These are phyloP conservation scores for Globisporangium middletonii DNA, from an alignment of 352 stramenopile species.

Conservation along the genomic window DNA sequence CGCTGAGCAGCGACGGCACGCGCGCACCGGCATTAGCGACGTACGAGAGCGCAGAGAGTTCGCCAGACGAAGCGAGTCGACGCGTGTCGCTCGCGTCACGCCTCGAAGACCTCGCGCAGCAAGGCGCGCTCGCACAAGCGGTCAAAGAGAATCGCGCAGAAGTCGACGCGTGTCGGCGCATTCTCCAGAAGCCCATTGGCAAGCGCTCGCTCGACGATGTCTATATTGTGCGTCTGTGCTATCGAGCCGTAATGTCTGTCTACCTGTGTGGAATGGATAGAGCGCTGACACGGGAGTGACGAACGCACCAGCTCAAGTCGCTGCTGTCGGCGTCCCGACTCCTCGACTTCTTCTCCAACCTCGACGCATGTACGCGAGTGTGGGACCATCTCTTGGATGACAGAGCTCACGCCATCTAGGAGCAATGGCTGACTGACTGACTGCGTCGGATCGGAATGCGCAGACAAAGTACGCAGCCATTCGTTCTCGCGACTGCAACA, in stretches of 20 bases:
- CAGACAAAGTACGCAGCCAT: background rate
- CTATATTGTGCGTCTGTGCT: constrained; percentile 34
- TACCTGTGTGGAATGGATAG: background rate
- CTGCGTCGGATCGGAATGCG: too few relatives aligned
- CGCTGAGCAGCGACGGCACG: background rate
- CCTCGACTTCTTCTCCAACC: constrained; percentile 75
- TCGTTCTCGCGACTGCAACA: background rate
- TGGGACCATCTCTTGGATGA: background rate
- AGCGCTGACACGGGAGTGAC: background rate
- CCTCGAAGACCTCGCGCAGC: constrained; percentile 30
- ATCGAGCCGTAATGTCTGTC: too few relatives aligned
- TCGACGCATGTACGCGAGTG: constrained; percentile 51
- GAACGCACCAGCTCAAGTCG: constrained; percentile 52
- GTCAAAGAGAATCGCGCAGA: constrained; percentile 43
- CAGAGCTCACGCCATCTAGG: too few relatives aligned
- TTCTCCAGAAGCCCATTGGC: constrained; percentile 46
- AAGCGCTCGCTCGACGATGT: constrained; percentile 69
- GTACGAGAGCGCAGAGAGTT: background rate
- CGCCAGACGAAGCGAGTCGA: constrained; percentile 7
- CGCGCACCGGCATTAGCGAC: background rate
- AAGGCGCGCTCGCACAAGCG: constrained; percentile 32
- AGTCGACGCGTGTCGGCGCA: constrained; percentile 39
- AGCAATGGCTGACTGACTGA: too few relatives aligned
- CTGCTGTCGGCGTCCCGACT: constrained; percentile 66
- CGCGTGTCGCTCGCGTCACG: constrained; percentile 43